A percentile compares a stretch with the other conserved stretches of the same genome.
Conservation (phyloP, 257 asterid species). For the Haberlea rhodopensis region DNA sequence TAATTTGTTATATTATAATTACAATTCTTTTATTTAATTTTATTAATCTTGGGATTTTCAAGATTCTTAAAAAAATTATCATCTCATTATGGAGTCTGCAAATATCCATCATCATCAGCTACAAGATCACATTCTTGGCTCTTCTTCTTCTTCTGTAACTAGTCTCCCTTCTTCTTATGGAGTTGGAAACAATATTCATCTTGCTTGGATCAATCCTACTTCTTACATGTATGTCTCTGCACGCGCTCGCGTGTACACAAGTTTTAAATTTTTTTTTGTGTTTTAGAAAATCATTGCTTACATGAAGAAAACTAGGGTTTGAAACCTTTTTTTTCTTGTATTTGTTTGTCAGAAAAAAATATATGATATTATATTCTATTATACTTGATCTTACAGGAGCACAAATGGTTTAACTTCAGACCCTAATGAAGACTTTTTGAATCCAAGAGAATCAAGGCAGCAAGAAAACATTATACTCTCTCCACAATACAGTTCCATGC, state of each 20-base stretch:
- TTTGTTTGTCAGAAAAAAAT: neutral
- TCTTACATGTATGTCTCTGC: conserved; percentile 60
- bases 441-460: conserved; percentile 35
- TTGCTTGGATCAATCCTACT: conserved; percentile 50
- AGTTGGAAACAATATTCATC: conserved; percentile 34
- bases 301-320: too few relatives aligned
- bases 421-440: conserved; percentile 22
- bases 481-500: conserved; percentile 42
- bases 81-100: conserved; percentile 69
- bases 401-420: conserved; percentile 27
- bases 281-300: too few relatives aligned
- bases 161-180: conserved; percentile 42
- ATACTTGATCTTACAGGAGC: conserved; percentile 32
- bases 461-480: conserved; percentile 30
- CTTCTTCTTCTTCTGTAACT: conserved; percentile 38
- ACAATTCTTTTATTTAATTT: conserved; percentile 20
- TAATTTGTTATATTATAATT: neutral
- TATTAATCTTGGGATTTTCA: conserved; percentile 84
- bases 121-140: conserved; percentile 53
- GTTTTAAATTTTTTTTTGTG: too few relatives aligned
- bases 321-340: neutral
- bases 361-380: neutral
- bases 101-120: conserved; percentile 51
- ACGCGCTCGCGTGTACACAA: too few relatives aligned
- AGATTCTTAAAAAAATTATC: conserved; percentile 41